Conservation (phyloP, 2,329 filamentous ascomycete genomes). For the Fusarium denticulatum region DNA sequence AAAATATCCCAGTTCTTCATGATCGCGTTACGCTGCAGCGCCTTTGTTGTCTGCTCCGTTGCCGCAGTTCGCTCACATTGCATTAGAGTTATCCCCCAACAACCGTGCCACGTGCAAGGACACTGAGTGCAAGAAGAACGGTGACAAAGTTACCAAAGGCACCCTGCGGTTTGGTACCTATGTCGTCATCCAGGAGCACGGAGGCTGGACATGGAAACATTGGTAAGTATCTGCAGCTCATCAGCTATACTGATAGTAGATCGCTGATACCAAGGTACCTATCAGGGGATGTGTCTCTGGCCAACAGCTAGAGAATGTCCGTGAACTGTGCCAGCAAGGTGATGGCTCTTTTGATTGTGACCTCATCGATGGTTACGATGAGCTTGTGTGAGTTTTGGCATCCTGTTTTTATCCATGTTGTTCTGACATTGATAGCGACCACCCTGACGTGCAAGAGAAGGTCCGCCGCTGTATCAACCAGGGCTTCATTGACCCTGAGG, state of each 20-base stretch:
- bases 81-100: slow-evolving; percentile 75
- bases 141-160: slow-evolving; percentile 79
- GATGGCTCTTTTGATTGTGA: slow-evolving; percentile 68
- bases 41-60: background rate
- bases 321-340: slow-evolving; percentile 61
- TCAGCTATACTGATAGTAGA: background rate
- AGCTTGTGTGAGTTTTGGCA: slow-evolving; percentile 63
- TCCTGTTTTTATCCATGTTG: background rate
- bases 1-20: background rate
- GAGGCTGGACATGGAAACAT: slow-evolving; percentile 82
- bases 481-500: slow-evolving; percentile 84
- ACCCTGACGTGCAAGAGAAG: slow-evolving; percentile 76
- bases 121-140: slow-evolving; percentile 75
- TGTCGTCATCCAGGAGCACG: slow-evolving; percentile 70
- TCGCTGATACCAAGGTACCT: background rate
- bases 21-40: background rate
- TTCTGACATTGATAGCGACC: slow-evolving; percentile 47
- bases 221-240: slow-evolving; percentile 68
- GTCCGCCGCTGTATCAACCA: slow-evolving; percentile 76
- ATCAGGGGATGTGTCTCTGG: slow-evolving; percentile 89
- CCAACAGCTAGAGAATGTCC: slow-evolving; percentile 72
- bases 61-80: slow-evolving; percentile 21
- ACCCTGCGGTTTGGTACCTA: slow-evolving; percentile 80
- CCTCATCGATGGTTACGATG: slow-evolving; percentile 82
- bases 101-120: slow-evolving; percentile 80